Evolutionary conservation across 495 filamentous ascomycete species (phyloP).

Genomic region (Mytilinidion resinicola): DNA sequence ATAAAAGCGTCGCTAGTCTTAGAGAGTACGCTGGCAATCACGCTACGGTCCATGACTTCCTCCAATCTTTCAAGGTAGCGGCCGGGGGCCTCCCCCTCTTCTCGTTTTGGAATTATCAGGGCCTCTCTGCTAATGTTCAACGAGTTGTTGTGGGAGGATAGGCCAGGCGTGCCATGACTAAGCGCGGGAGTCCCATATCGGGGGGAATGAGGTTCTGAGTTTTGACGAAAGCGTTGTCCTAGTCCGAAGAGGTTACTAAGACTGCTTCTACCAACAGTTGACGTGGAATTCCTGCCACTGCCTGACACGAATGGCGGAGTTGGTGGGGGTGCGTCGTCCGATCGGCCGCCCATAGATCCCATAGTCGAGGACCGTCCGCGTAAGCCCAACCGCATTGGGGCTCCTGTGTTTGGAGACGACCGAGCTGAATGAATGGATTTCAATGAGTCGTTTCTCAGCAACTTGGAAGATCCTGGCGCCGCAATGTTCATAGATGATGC

Average conservation of each 20-base stretch:
- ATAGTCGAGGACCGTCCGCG: slow-evolving; percentile 84
- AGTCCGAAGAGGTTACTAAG: slow-evolving; percentile 82
- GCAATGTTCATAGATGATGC: slow-evolving; percentile 36
- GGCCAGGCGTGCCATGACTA: slow-evolving; percentile 54
- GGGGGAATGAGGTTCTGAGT: slow-evolving; percentile 59
- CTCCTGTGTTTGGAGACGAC: slow-evolving; percentile 23
- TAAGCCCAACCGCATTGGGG: slow-evolving; percentile 46
- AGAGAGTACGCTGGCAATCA: slow-evolving; percentile 72
- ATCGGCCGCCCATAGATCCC: slow-evolving; percentile 57
- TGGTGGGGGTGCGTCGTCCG: slow-evolving; percentile 54
- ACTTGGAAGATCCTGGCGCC: slow-evolving; percentile 36
- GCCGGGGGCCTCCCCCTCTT: slow-evolving; percentile 84
- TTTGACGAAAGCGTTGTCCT: slow-evolving; percentile 64
- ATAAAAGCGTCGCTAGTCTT: slow-evolving; percentile 81
- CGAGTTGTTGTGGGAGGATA: slow-evolving; percentile 66
- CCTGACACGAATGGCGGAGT: slow-evolving; percentile 31
- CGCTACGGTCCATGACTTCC: slow-evolving; percentile 66
- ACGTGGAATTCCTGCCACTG: slow-evolving; percentile 68
- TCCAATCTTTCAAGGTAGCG: slow-evolving; percentile 81
- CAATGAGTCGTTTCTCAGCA: slow-evolving; percentile 57
- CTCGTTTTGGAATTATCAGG: slow-evolving; percentile 67
- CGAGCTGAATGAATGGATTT: slow-evolving; percentile 68
- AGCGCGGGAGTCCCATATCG: slow-evolving; percentile 57
- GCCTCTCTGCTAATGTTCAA: slow-evolving; percentile 55
- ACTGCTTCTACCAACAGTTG: slow-evolving; percentile 77